phyloP scores from a whole-genome alignment of 2,329 filamentous ascomycete species.

The Pseudocercospora pini-densiflorae region DNA sequence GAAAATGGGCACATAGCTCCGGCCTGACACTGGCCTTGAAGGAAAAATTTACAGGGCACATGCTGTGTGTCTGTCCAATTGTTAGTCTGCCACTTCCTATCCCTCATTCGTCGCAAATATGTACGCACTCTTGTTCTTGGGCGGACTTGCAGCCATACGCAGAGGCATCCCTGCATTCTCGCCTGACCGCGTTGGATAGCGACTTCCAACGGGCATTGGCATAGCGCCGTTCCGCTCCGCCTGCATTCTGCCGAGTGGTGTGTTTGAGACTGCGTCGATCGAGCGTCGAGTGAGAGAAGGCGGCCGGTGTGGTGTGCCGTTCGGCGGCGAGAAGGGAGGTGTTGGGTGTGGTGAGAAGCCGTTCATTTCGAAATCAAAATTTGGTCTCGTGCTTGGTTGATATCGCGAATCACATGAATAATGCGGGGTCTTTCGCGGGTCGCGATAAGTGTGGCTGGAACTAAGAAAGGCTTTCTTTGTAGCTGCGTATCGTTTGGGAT shows the following conservation, averaged over 20 bases:
- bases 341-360: conserved; percentile 15
- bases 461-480: not conserved
- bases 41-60: conserved; percentile 99
- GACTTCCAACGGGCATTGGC: conserved; percentile 33
- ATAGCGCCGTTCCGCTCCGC: conserved; percentile 35
- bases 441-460: conserved; percentile 3
- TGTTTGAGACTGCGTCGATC: conserved; percentile 26
- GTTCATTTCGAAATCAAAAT: conserved; percentile 22
- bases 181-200: conserved; percentile 24
- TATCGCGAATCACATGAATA: conserved; percentile 19
- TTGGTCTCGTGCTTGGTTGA: conserved; percentile 20
- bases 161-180: conserved; percentile 27
- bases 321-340: conserved; percentile 17
- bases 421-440: conserved; percentile 13
- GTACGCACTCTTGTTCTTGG: conserved; percentile 54
- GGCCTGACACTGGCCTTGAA: conserved; percentile 93
- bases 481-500: not conserved
- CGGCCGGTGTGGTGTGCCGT: conserved; percentile 15
- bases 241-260: conserved; percentile 28
- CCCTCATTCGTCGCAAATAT: conserved; percentile 7
- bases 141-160: conserved; percentile 51
- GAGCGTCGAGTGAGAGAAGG: conserved; percentile 24
- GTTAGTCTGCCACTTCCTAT: conserved; percentile 24
- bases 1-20: conserved; percentile 95
- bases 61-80: conserved; percentile 78